Percentiles rank a stretch among this genome's conserved stretches.
phyloP scores from a whole-genome alignment of 2,329 filamentous ascomycete genomes.

The Madurella fahalii region DNA sequence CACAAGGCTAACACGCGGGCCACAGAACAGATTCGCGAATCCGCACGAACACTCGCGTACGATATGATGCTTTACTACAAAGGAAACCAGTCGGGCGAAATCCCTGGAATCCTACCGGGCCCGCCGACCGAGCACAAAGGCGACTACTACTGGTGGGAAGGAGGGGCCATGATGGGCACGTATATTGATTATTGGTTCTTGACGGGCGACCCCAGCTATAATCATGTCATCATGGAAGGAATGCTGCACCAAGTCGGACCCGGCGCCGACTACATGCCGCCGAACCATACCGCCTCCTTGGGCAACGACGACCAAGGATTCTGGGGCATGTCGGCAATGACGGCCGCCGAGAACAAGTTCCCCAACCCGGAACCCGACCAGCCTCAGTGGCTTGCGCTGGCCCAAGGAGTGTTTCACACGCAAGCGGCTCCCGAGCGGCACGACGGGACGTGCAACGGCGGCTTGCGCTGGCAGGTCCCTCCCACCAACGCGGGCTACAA shows the following conservation, averaged over 20 bases:
- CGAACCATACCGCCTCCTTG: slow-evolving; percentile 53
- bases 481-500: slow-evolving; percentile 69
- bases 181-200: slow-evolving; percentile 67
- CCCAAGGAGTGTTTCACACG: slow-evolving; percentile 66
- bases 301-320: slow-evolving; percentile 68
- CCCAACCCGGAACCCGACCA: slow-evolving; percentile 52
- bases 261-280: slow-evolving; percentile 54
- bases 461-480: slow-evolving; percentile 75
- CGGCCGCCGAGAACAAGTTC: slow-evolving; percentile 62
- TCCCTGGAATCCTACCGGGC: slow-evolving; percentile 54
- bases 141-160: slow-evolving; percentile 73
- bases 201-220: slow-evolving; percentile 62
- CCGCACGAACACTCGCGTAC: slow-evolving; percentile 25
- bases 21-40: slow-evolving; percentile 24
- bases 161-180: slow-evolving; percentile 63
- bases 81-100: slow-evolving; percentile 40
- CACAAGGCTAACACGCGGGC: slow-evolving; percentile 8
- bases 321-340: slow-evolving; percentile 66
- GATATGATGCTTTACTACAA: slow-evolving; percentile 28
- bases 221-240: slow-evolving; percentile 52
- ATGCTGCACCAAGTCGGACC: slow-evolving; percentile 57
- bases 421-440: slow-evolving; percentile 60
- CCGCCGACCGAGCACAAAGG: slow-evolving; percentile 45
- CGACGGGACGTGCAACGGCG: slow-evolving; percentile 60
- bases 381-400: slow-evolving; percentile 61